Percentiles rank a stretch among this genome's conserved stretches.
These are phyloP conservation scores for Aureobasidium sp. DNA, from an alignment of 2,329 filamentous ascomycete genomes.

Conservation along the genomic window DNA sequence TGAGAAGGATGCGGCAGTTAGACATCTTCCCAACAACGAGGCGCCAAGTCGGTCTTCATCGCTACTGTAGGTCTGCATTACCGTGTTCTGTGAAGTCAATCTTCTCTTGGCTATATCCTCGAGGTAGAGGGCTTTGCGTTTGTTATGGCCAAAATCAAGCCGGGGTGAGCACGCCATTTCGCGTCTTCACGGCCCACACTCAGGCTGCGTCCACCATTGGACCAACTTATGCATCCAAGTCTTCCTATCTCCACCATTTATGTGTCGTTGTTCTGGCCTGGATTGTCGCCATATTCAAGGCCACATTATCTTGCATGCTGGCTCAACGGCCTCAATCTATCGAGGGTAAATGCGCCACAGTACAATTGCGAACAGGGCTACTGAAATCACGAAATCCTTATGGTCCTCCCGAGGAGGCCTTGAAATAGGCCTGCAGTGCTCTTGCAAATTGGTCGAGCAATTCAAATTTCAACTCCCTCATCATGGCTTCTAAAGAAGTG, in stretches of 20 bases:
- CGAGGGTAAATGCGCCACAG: background rate
- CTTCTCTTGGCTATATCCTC: background rate
- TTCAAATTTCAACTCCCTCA: background rate
- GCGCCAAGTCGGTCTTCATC: background rate
- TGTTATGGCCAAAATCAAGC: background rate
- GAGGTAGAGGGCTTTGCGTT: background rate
- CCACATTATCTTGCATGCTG: background rate
- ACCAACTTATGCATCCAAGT: background rate
- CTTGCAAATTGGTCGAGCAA: background rate
- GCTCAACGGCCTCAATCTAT: background rate
- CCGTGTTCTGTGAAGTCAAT: background rate
- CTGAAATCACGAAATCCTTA: background rate
- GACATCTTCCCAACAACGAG: background rate
- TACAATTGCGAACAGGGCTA: background rate
- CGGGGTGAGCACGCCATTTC: constrained; percentile 1
- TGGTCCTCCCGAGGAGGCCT: background rate
- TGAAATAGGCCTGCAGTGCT: background rate
- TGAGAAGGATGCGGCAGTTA: background rate
- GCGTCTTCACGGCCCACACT: background rate
- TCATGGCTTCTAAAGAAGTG: background rate
- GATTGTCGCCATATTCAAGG: background rate
- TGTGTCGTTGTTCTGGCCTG: background rate
- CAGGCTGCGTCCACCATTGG: background rate
- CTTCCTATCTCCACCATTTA: background rate
- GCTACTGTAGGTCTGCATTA: background rate